A percentile compares a stretch with the other conserved stretches of the same genome.
phyloP scores from a whole-genome alignment of 805 yeast species.

The Soucietia sequanensis region DNA sequence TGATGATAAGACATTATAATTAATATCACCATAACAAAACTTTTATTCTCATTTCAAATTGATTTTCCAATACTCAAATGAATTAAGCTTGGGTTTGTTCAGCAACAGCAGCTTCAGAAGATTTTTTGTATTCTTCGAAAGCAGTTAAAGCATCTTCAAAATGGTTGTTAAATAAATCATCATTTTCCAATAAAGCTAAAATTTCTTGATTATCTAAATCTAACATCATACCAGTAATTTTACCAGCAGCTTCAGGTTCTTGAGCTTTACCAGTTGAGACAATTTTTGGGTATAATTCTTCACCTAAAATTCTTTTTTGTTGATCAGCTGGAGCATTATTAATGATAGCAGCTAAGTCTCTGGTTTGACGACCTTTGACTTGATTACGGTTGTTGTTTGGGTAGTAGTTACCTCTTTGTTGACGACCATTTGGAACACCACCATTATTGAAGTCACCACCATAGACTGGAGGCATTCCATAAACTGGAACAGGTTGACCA shows the following conservation, averaged over 20 bases:
- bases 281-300: conserved; percentile 92
- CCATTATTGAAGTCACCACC: conserved; percentile 49
- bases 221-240: conserved; percentile 98
- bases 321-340: conserved; percentile 76
- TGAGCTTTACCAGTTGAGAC: conserved; percentile 81
- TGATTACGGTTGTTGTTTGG: conserved; percentile 45
- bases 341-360: conserved; percentile 59
- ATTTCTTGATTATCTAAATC: conserved; percentile 93
- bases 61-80: conserved; percentile 3
- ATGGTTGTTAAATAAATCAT: conserved; percentile 82
- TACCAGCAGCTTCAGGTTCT: conserved; percentile 95
- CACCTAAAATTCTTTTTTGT: conserved; percentile 97
- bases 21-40: too few species aligned
- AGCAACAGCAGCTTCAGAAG: conserved; percentile 32
- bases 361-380: conserved; percentile 40
- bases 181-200: conserved; percentile 84
- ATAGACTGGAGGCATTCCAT: conserved; percentile 82
- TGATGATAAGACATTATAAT: too few species aligned
- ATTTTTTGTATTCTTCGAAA: conserved; percentile 83
- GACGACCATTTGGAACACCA: conserved; percentile 37
- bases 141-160: conserved; percentile 94
- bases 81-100: conserved; percentile 20
- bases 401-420: conserved; percentile 62
- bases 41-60: too few species aligned
- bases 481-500: conserved; percentile 82